Conservation (phyloP, 1,284 basidiomycete species). For the Ganoderma sinense region DNA sequence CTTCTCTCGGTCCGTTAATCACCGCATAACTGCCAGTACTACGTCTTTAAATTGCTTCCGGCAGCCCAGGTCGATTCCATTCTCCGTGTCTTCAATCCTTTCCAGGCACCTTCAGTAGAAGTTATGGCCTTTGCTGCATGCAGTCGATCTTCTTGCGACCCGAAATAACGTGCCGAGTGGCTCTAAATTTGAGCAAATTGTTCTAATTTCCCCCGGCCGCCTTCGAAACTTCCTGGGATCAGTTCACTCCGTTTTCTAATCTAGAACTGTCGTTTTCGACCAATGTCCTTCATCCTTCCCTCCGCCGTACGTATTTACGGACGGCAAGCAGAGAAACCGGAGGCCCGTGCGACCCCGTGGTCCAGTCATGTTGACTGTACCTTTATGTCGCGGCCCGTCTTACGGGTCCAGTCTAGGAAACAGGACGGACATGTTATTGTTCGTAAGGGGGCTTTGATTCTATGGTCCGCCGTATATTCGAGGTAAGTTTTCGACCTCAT, state of each 20-base stretch:
- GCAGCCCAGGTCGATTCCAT: neutral
- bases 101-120: neutral
- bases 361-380: conserved; percentile 3
- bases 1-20: neutral
- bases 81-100: neutral
- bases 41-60: no score
- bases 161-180: neutral
- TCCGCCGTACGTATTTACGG: neutral
- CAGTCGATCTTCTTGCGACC: neutral
- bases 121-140: neutral
- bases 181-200: neutral
- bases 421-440: no score
- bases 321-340: conserved; percentile 11
- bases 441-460: neutral
- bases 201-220: neutral
- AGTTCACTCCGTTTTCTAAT: neutral
- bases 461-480: no score
- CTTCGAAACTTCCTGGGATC: neutral
- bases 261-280: no score
- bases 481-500: neutral
- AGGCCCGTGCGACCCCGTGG: conserved; percentile 13
- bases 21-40: no score
- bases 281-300: neutral
- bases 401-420: neutral
- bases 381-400: neutral